Evolutionary conservation across 495 filamentous ascomycete genomes (phyloP).

Genomic region (Penicillium longicatenatum): DNA sequence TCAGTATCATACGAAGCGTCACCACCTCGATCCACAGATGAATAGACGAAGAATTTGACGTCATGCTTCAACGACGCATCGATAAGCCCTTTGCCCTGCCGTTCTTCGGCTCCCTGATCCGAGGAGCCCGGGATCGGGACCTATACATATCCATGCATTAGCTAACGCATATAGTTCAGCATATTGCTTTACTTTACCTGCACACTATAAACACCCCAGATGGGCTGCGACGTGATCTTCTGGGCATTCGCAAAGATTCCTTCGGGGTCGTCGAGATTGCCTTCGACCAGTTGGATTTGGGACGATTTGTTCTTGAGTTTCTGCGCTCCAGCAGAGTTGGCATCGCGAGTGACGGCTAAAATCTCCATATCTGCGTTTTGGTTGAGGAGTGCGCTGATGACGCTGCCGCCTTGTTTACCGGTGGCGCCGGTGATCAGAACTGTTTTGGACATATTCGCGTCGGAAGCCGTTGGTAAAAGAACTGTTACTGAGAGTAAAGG

Average conservation of each 20-base stretch:
- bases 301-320: slow-evolving; percentile 46
- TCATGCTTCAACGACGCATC: slow-evolving; percentile 57
- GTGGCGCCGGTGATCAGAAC: slow-evolving; percentile 69
- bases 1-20: slow-evolving; percentile 55
- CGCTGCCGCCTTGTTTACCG: slow-evolving; percentile 65
- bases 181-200: slow-evolving; percentile 29
- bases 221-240: slow-evolving; percentile 35
- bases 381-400: slow-evolving; percentile 58
- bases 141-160: not conserved
- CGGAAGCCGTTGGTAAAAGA: not conserved
- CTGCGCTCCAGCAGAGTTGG: slow-evolving; percentile 53
- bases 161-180: not conserved
- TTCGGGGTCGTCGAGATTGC: slow-evolving; percentile 53
- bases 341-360: slow-evolving; percentile 68
- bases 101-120: slow-evolving; percentile 47
- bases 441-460: not conserved
- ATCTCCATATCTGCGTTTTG: slow-evolving; percentile 55
- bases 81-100: slow-evolving; percentile 63
- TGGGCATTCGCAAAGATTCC: slow-evolving; percentile 55
- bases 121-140: slow-evolving; percentile 17
- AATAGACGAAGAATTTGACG: slow-evolving; percentile 66
- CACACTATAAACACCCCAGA: slow-evolving; percentile 57
- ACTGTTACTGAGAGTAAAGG: not conserved
- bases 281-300: slow-evolving; percentile 55
- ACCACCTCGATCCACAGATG: slow-evolving; percentile 68